A percentile compares a stretch with the other conserved stretches of the same genome.
These are phyloP conservation scores for Astrocystis sublimbata DNA, from an alignment of 495 filamentous ascomycete species.

Conservation along the genomic window DNA sequence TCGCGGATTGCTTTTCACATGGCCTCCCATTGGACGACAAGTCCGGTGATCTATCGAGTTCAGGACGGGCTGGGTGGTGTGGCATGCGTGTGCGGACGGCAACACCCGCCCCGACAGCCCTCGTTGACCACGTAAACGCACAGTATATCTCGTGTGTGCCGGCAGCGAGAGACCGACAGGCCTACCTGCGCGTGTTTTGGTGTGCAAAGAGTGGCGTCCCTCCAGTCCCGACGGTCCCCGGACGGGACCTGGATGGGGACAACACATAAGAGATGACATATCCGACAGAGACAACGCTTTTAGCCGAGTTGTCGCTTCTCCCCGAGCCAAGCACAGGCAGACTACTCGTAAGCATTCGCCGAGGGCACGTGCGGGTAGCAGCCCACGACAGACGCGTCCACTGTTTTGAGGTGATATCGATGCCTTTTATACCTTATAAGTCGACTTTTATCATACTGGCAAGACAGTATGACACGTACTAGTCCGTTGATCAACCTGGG, in stretches of 20 bases:
- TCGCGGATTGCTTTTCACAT: background rate
- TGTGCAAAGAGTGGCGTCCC: background rate
- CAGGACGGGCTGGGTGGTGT: background rate
- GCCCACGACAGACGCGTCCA: background rate
- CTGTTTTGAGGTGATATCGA: slow-evolving; percentile 7
- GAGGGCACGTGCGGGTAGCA: slow-evolving; percentile 8
- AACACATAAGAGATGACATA: background rate
- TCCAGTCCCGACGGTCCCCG: background rate
- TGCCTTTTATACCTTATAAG: slow-evolving; percentile 12
- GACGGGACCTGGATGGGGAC: background rate
- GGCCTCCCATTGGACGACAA: background rate
- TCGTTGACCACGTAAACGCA: background rate
- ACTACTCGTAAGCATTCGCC: no score
- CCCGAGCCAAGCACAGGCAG: slow-evolving; percentile 4
- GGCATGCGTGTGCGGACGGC: background rate
- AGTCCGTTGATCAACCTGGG: slow-evolving; percentile 3
- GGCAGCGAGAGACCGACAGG: background rate
- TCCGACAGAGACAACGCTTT: background rate
- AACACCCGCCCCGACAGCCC: background rate
- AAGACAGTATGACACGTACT: slow-evolving; percentile 1
- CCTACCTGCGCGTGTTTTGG: no score
- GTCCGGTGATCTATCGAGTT: background rate
- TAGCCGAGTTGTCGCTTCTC: background rate
- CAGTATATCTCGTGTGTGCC: background rate
- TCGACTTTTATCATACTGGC: background rate